Evolutionary conservation across 768 basidiomycete genomes (phyloP).

Genomic region (Kwoniella heveanensis): DNA sequence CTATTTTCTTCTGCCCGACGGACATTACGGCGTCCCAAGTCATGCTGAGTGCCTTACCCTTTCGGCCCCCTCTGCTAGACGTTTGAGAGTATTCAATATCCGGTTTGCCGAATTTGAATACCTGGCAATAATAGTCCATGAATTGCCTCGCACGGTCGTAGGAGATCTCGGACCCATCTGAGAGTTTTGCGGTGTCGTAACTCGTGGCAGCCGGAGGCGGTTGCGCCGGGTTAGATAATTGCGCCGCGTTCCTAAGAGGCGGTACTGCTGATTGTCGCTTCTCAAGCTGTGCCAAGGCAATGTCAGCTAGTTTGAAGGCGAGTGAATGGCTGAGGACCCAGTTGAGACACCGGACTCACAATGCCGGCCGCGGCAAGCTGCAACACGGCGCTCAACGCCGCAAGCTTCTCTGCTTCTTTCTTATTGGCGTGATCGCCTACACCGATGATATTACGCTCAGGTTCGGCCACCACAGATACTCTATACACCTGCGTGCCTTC

Average conservation of each 20-base stretch:
- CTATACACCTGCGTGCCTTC: constrained; percentile 58
- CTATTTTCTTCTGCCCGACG: constrained; percentile 75
- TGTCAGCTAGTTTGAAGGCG: not conserved
- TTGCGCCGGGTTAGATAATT: not conserved
- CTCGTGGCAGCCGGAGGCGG: constrained; percentile 5
- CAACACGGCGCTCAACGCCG: constrained; percentile 71
- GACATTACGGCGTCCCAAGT: constrained; percentile 48
- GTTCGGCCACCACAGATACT: constrained; percentile 49
- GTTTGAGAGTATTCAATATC: constrained; percentile 64
- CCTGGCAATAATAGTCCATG: constrained; percentile 91
- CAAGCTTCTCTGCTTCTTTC: constrained; percentile 73
- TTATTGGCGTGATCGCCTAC: constrained; percentile 66
- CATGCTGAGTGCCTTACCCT: constrained; percentile 5
- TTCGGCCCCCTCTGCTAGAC: constrained; percentile 27
- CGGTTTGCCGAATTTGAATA: constrained; percentile 72
- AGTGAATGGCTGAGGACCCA: not conserved
- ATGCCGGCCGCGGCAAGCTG: constrained; percentile 68
- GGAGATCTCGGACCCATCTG: constrained; percentile 67
- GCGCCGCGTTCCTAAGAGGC: constrained; percentile 2
- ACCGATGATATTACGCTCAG: constrained; percentile 59
- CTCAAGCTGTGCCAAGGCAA: constrained; percentile 19
- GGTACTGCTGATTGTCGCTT: constrained; percentile 23
- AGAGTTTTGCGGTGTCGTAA: constrained; percentile 58
- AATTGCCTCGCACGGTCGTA: constrained; percentile 79
- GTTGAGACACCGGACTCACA: constrained; percentile 60